Evolutionary conservation across 1,284 basidiomycete species (phyloP).

Genomic region (Jaminaea rosea): DNA sequence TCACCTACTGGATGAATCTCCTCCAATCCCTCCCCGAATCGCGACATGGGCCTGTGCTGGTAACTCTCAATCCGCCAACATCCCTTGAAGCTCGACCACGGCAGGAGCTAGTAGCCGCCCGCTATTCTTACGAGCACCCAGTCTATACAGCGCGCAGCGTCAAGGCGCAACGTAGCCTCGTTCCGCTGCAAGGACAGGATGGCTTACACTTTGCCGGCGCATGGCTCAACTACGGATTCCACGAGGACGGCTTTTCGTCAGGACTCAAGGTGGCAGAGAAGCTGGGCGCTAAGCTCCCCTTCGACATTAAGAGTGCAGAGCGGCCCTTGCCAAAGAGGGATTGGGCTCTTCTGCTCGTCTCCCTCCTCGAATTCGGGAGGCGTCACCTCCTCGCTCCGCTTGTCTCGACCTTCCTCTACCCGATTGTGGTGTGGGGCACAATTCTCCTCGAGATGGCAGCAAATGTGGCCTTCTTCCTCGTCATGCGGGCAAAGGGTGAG

Average conservation of each 20-base stretch:
- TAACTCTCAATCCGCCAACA: constrained; percentile 55
- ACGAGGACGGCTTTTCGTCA: constrained; percentile 69
- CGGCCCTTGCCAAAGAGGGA: constrained; percentile 7
- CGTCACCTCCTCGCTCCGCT: background rate
- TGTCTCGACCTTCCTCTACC: background rate
- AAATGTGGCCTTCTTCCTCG: background rate
- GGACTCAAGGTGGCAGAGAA: constrained; percentile 45
- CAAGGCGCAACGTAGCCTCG: constrained; percentile 55
- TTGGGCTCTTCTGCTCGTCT: background rate
- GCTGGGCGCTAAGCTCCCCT: constrained; percentile 48
- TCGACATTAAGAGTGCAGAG: constrained; percentile 44
- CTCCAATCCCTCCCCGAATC: constrained; percentile 61
- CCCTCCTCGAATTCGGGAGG: background rate
- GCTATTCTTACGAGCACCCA: constrained; percentile 64
- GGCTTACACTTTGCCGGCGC: constrained; percentile 68
- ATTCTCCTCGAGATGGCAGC: background rate
- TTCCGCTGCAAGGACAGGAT: constrained; percentile 56
- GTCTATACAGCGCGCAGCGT: constrained; percentile 51
- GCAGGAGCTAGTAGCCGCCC: constrained; percentile 52
- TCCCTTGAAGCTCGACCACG: too few relatives aligned
- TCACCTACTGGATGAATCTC: constrained; percentile 66
- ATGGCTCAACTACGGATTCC: constrained; percentile 65
- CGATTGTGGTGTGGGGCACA: background rate
- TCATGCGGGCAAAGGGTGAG: too few relatives aligned
- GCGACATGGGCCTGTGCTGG: constrained; percentile 61